phyloP scores from a whole-genome alignment of 2,329 filamentous ascomycete species.

The Stachybotrys elegans region DNA sequence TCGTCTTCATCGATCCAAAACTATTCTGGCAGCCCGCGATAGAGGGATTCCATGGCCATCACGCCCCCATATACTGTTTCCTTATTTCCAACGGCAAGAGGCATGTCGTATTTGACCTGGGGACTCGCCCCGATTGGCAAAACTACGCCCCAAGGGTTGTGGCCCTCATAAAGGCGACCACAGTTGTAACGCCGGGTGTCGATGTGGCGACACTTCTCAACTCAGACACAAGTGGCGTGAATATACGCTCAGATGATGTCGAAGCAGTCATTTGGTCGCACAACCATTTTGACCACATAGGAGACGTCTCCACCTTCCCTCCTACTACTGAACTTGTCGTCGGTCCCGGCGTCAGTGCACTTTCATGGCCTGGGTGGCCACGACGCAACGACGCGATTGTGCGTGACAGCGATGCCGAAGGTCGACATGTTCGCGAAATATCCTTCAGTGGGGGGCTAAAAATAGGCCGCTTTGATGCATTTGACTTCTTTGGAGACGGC shows the following conservation, averaged over 20 bases:
- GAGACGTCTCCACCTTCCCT: background rate
- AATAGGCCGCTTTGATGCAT: background rate
- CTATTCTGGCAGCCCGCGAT: background rate
- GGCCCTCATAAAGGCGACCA: background rate
- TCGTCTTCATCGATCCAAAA: background rate
- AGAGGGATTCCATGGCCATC: background rate
- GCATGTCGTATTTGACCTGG: background rate
- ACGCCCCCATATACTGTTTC: background rate
- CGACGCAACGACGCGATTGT: background rate
- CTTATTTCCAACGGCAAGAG: background rate
- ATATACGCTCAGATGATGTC: background rate
- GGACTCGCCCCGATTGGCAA: background rate
- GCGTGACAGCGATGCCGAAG: background rate
- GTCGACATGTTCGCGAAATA: background rate
- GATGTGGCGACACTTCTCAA: background rate
- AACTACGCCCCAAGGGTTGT: background rate
- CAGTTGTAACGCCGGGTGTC: background rate
- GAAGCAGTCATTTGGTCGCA: slow-evolving; percentile 1
- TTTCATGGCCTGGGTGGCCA: background rate
- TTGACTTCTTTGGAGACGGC: slow-evolving; percentile 1
- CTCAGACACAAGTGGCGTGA: background rate
- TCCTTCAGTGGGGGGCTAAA: background rate
- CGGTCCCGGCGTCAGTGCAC: background rate
- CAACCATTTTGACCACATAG: background rate
- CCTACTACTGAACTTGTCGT: background rate